These are phyloP conservation scores for Magnusiomyces sp. DNA, from an alignment of 1,139 yeast species.

Conservation along the genomic window DNA sequence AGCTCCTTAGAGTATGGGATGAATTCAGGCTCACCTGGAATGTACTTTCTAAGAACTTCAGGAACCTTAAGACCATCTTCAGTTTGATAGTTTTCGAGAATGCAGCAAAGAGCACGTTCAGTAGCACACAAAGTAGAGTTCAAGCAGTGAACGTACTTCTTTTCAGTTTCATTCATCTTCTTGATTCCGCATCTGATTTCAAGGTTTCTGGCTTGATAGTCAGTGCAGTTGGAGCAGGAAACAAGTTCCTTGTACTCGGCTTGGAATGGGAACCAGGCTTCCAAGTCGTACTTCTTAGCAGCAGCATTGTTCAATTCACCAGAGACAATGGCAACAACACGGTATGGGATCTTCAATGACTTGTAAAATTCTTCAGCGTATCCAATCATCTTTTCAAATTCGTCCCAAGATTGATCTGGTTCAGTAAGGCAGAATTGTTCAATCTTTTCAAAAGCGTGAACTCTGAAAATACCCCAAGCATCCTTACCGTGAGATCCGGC, in stretches of 20 bases:
- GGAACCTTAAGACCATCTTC: constrained; percentile 92
- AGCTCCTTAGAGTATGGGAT: constrained; percentile 82
- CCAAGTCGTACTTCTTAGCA: constrained; percentile 95
- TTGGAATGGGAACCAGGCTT: constrained; percentile 99
- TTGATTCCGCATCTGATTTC: constrained; percentile 98
- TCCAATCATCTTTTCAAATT: constrained; percentile 90
- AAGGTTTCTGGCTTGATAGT: constrained; percentile 95
- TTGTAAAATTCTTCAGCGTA: constrained; percentile 89
- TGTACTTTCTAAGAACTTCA: constrained; percentile 87
- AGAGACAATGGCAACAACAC: constrained; percentile 95
- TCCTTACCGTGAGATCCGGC: constrained; percentile 99
- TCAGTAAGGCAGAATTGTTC: constrained; percentile 92
- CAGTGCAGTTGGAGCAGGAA: constrained; percentile 98
- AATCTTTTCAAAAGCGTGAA: constrained; percentile 95
- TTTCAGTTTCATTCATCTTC: constrained; percentile 89
- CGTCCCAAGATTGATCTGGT: constrained; percentile 97
- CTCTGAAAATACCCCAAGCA: constrained; percentile 99
- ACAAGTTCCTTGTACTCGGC: constrained; percentile 97
- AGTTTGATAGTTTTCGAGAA: constrained; percentile 94
- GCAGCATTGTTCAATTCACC: constrained; percentile 99
- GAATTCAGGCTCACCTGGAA: constrained; percentile 98
- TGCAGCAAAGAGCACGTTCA: constrained; percentile 95
- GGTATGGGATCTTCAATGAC: constrained; percentile 86
- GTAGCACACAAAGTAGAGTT: constrained; percentile 97
- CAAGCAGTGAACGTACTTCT: constrained; percentile 97